A percentile compares a stretch with the other conserved stretches of the same genome.
Conservation (phyloP, 2,329 filamentous ascomycete species). For the Myriosclerotinia scirpicola region DNA sequence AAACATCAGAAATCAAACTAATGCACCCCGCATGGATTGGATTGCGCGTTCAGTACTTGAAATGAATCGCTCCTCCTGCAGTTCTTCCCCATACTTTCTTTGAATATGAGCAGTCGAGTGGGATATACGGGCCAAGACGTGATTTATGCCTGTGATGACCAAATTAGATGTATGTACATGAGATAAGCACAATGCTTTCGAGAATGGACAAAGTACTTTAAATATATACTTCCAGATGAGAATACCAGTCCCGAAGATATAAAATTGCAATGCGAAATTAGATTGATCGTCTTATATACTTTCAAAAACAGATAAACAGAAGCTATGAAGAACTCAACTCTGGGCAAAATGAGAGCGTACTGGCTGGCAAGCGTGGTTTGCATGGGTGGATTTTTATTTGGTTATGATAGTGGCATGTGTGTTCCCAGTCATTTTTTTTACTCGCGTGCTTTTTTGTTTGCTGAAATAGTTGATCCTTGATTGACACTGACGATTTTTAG, state of each 20-base stretch:
- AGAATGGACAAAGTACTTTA: neutral
- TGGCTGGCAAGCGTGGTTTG: slow-evolving; percentile 53
- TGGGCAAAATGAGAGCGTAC: slow-evolving; percentile 49
- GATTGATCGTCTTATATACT: neutral
- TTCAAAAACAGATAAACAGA: neutral
- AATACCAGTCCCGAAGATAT: neutral
- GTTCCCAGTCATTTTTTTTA: neutral
- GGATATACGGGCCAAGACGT: neutral
- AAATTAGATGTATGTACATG: neutral
- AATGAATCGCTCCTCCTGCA: too few species aligned
- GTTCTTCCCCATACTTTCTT: neutral
- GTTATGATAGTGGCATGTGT: slow-evolving; percentile 42
- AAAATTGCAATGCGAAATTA: neutral
- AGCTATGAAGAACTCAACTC: slow-evolving; percentile 18
- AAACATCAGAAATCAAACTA: too few species aligned
- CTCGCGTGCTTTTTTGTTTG: neutral
- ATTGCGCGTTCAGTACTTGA: too few species aligned
- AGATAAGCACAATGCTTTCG: neutral
- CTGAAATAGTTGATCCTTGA: neutral
- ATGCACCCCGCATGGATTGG: too few species aligned
- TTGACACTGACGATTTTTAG: slow-evolving; percentile 26
- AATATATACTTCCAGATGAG: neutral
- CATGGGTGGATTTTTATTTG: slow-evolving; percentile 51
- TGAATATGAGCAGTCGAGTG: neutral
- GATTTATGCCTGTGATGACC: neutral